Percentiles rank a stretch among this genome's conserved stretches.
Evolutionary conservation across 176 grass and related monocot species (phyloP).

Genomic region (maize (Zea mays)): Zm-B73-REFERENCE-NAM-5.0 NC_050102.1:133403501-133404000

Average conservation of each 20-base stretch:
- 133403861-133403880: not conserved
- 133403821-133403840: not conserved
- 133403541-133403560: not conserved
- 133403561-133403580: not conserved
- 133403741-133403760: conserved; percentile 25
- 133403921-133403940: not conserved
- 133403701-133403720: not conserved
- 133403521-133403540: not conserved
- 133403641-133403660: not conserved
- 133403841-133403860: not conserved
- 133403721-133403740: conserved; percentile 35
- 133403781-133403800: conserved; percentile 19
- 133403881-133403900: not conserved
- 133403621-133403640: conserved; percentile 22
- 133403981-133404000: too few species aligned
- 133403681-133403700: not conserved
- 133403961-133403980: too few species aligned
- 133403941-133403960: too few species aligned
- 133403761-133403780: not conserved
- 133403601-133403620: not conserved
- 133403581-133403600: conserved; percentile 8
- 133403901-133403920: not conserved
- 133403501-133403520: not conserved
- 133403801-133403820: too few species aligned
- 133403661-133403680: not conserved